Evolutionary conservation across 805 yeast species (phyloP).

Genomic region (Kazachstania africana): DNA sequence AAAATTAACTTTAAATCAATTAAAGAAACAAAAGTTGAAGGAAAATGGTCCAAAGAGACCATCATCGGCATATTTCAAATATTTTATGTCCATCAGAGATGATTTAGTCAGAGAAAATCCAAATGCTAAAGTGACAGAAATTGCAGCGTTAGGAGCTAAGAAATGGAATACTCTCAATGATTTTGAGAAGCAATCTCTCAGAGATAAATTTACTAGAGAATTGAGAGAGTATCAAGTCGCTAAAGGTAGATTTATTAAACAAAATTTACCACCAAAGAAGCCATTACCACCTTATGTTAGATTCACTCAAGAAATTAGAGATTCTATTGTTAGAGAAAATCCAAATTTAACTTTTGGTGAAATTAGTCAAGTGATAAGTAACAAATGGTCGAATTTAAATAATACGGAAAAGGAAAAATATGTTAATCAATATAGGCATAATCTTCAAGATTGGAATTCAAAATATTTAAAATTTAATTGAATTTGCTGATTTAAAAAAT

Average conservation of each 20-base stretch:
- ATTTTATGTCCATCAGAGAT: slow-evolving; percentile 9
- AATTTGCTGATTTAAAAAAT: background rate
- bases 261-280: slow-evolving; percentile 18
- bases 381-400: slow-evolving; percentile 17
- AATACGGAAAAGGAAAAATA: slow-evolving; percentile 14
- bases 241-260: slow-evolving; percentile 4
- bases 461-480: background rate
- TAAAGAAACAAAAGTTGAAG: slow-evolving; percentile 8
- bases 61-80: slow-evolving; percentile 17
- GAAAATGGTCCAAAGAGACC: slow-evolving; percentile 20
- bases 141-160: slow-evolving; percentile 57
- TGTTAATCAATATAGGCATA: slow-evolving; percentile 16
- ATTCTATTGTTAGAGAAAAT: slow-evolving; percentile 6
- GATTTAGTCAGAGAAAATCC: slow-evolving; percentile 11
- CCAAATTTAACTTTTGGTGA: slow-evolving; percentile 13
- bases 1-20: no score
- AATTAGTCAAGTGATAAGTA: slow-evolving; percentile 13
- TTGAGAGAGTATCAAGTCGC: slow-evolving; percentile 8
- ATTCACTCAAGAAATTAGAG: slow-evolving; percentile 13
- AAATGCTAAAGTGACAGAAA: slow-evolving; percentile 15
- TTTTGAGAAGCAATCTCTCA: slow-evolving; percentile 64
- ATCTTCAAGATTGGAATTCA: slow-evolving; percentile 4
- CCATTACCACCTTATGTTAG: slow-evolving; percentile 22
- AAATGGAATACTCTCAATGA: slow-evolving; percentile 70
- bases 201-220: slow-evolving; percentile 28